Conservation (phyloP, 192 early-diverging fungal species). For the Bifiguratus adelaidae region DNA sequence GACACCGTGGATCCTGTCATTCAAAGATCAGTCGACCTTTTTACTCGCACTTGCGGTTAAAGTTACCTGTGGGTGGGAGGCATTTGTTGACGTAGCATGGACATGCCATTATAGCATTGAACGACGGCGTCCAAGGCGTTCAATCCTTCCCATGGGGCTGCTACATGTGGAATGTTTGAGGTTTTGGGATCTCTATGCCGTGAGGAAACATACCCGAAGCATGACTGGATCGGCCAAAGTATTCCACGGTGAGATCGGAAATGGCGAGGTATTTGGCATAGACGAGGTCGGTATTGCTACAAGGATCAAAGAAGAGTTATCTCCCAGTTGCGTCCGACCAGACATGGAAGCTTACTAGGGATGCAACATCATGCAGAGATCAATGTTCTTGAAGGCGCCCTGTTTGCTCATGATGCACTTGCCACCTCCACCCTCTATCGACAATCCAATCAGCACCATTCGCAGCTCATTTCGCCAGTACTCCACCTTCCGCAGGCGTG, state of each 20-base stretch:
- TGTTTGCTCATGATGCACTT: conserved; percentile 60
- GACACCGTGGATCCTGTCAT: conserved; percentile 54
- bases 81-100: conserved; percentile 66
- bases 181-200: background rate
- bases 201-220: conserved; percentile 35
- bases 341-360: conserved; percentile 35
- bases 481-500: conserved; percentile 51
- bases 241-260: conserved; percentile 38
- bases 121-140: conserved; percentile 75
- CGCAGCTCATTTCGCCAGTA: too few species aligned
- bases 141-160: conserved; percentile 33
- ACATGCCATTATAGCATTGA: conserved; percentile 49
- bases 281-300: conserved; percentile 31
- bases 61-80: conserved; percentile 41
- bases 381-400: conserved; percentile 59
- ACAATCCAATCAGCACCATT: too few species aligned
- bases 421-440: too few species aligned
- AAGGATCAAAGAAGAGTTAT: background rate
- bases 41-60: background rate
- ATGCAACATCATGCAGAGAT: conserved; percentile 75
- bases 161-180: background rate
- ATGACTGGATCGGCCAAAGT: conserved; percentile 62
- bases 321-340: background rate
- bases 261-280: conserved; percentile 27
- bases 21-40: background rate